Evolutionary conservation across 768 basidiomycete genomes (phyloP), one percentile per base, ranked within the genome.

Genomic region (Leccinellum luteum): DNA sequence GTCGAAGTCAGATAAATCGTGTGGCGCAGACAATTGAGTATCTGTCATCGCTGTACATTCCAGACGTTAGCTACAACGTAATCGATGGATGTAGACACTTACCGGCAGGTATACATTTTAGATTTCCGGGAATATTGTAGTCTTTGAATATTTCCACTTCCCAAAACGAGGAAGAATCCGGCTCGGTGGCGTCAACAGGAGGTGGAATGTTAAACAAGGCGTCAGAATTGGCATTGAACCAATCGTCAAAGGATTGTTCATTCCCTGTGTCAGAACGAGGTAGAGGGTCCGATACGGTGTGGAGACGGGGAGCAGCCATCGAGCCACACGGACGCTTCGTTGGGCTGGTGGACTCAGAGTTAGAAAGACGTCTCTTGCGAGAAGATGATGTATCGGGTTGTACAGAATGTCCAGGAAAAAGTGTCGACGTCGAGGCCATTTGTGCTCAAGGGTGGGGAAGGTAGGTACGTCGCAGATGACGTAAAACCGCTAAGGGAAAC

Each of bases 301-400:
- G 73, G 6, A 64, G 51, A 44, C 62, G 69, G 1, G 69, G 66
- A 17, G 35, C 50, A 12, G 23, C 23, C 8, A 57, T 32, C 4
- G 70, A 57, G 23, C 14, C 19, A 41, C 66, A 61, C 0, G 69
- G 67, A n/a, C 69, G 70, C 35, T 78, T 77, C 1, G 67, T 34
- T 34, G 58, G n/a, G 1, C 41, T 32, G 0, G 59, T 35, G 2
- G 38, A 45, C 8, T 70, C 73, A 3, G 65, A 56, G 12, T 76
- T 73, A 2, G 78, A 79, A 13, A 76, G 49, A 4, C 73, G 68
- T 38, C 78, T 75, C 58, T 79, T 79, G 48, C 57, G 63, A 62
- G 57, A 52, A 41, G n/a, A 34, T n/a, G 34, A 45, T 12, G 7
- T 51, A 14, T 51, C 38, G 3, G 50, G 19, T 4, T 7, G 51